Evolutionary conservation across 495 filamentous ascomycete genomes (phyloP).

Genomic region (Evernia prunastri): DNA sequence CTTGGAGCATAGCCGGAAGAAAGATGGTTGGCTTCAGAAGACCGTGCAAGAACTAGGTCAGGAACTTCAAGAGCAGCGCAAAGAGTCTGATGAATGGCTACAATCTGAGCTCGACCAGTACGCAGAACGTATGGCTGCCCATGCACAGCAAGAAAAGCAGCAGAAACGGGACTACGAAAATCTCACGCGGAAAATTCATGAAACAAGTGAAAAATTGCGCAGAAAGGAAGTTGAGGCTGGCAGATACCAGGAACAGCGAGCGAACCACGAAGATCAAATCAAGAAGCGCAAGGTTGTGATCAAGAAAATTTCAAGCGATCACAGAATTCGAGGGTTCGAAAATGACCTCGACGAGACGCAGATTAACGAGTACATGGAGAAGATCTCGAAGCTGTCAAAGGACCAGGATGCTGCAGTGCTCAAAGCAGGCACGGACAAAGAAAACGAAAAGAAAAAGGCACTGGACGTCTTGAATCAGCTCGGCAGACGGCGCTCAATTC

Average conservation of each 20-base stretch:
- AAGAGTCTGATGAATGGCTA: conserved; percentile 73
- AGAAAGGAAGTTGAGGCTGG: conserved; percentile 77
- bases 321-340: conserved; percentile 80
- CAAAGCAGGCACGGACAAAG: conserved; percentile 61
- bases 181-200: conserved; percentile 56
- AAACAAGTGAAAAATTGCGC: conserved; percentile 50
- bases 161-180: conserved; percentile 47
- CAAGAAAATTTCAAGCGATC: conserved; percentile 66
- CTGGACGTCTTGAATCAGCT: conserved; percentile 62
- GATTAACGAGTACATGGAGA: conserved; percentile 69
- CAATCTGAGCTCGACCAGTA: conserved; percentile 73
- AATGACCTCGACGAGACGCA: conserved; percentile 65
- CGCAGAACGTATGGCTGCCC: conserved; percentile 60
- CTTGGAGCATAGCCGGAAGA: conserved; percentile 66
- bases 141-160: conserved; percentile 54
- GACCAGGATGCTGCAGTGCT: conserved; percentile 77
- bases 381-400: conserved; percentile 61
- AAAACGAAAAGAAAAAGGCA: conserved; percentile 60
- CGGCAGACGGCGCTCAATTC: conserved; percentile 56
- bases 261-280: conserved; percentile 75
- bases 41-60: conserved; percentile 62
- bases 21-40: conserved; percentile 55
- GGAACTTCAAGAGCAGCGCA: conserved; percentile 67
- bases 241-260: conserved; percentile 76
- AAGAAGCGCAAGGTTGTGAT: conserved; percentile 62